Evolutionary conservation across 768 basidiomycete genomes (phyloP).

Genomic region (Trametes cinnabarina): DNA sequence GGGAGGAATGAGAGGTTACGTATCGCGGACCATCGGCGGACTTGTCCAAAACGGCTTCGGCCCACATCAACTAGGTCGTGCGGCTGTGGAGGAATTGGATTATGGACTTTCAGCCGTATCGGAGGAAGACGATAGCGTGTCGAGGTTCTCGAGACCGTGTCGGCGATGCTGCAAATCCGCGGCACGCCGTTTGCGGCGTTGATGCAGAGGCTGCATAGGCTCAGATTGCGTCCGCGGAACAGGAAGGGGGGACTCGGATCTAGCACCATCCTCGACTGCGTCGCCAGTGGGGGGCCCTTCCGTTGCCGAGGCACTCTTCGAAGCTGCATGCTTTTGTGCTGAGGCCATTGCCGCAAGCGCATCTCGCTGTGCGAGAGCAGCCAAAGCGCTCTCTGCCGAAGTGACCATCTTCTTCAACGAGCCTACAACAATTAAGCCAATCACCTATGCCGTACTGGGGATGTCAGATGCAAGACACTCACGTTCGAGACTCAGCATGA

Average conservation of each 20-base stretch:
- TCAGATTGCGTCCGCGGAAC: not conserved
- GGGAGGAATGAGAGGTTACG: not conserved
- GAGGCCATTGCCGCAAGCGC: conserved; percentile 4
- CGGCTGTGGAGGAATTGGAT: not conserved
- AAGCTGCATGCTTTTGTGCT: not conserved
- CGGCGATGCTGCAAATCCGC: not conserved
- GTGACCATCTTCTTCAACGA: conserved; percentile 19
- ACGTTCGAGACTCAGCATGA: conserved; percentile 49
- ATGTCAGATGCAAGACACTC: conserved; percentile 17
- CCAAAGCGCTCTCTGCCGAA: conserved; percentile 20
- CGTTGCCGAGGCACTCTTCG: not conserved
- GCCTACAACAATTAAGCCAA: not conserved
- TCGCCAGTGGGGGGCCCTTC: not conserved
- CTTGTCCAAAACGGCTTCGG: too few species aligned
- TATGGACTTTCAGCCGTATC: not conserved
- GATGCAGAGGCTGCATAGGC: not conserved
- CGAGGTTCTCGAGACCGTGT: not conserved
- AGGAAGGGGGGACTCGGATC: not conserved
- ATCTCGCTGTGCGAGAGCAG: conserved; percentile 21
- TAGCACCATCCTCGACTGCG: not conserved
- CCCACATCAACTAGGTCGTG: not conserved
- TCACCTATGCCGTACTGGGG: too few species aligned
- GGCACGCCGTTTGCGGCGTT: not conserved
- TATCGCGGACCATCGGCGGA: too few species aligned
- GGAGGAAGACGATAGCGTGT: not conserved